Conservation (phyloP, 140 eudicot genomes). For the Erigeron philadelphicus region DNA sequence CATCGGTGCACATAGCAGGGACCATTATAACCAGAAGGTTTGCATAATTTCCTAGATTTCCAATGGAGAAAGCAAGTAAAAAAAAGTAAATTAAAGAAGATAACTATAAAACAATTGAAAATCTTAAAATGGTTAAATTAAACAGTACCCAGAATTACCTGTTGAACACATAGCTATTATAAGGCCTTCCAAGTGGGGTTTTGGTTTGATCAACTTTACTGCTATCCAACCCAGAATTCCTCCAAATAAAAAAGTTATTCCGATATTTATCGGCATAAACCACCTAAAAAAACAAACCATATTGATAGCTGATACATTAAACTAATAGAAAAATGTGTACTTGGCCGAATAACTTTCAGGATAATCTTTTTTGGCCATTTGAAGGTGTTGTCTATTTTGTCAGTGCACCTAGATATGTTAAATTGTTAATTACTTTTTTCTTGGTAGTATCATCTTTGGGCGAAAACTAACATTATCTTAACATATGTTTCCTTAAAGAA, state of each 20-base stretch:
- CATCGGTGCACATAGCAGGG: conserved; percentile 77
- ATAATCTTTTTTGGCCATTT: background rate
- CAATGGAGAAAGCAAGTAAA: conserved; percentile 1
- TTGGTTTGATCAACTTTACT: conserved; percentile 60
- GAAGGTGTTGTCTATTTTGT: background rate
- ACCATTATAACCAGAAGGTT: conserved; percentile 65
- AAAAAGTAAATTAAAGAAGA: background rate
- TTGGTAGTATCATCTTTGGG: background rate
- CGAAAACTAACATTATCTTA: background rate
- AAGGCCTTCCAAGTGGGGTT: conserved; percentile 66
- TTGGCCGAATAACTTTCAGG: background rate
- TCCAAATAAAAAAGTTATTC: conserved; percentile 64
- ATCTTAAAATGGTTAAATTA: background rate
- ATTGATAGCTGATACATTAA: background rate
- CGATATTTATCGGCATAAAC: conserved; percentile 80
- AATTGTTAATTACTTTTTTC: background rate
- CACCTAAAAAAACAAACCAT: conserved; percentile 41
- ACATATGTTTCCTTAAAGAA: background rate
- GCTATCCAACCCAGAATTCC: conserved; percentile 75
- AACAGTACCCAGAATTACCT: conserved; percentile 32
- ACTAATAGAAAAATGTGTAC: background rate
- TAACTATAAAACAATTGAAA: background rate
- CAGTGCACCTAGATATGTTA: background rate
- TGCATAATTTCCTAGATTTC: conserved; percentile 77
- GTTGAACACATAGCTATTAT: conserved; percentile 65